A percentile compares a stretch with the other conserved stretches of the same genome.
Evolutionary conservation across 2,329 filamentous ascomycete genomes (phyloP).

Genomic region (Canariomyces notabilis): DNA sequence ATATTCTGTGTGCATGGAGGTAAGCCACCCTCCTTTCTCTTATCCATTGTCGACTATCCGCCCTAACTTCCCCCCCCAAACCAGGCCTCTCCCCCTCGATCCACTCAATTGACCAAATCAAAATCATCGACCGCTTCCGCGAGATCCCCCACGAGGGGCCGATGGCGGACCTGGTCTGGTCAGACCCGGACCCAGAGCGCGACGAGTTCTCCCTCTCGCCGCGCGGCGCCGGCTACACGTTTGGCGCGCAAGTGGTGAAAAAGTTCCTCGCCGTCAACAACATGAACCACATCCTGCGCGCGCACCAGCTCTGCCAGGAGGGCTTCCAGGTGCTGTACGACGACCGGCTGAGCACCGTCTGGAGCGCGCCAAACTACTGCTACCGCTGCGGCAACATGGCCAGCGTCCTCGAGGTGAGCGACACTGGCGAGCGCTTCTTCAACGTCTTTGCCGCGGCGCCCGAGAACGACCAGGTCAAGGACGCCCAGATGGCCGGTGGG

Average conservation of each 20-base stretch:
- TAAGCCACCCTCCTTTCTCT: constrained; percentile 29
- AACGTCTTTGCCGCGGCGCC: constrained; percentile 97
- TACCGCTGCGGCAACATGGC: constrained; percentile 97
- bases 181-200: constrained; percentile 91
- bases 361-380: constrained; percentile 96
- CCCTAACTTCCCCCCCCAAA: background rate
- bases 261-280: constrained; percentile 97
- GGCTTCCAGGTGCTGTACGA: constrained; percentile 97
- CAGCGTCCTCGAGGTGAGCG: constrained; percentile 92
- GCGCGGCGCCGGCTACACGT: constrained; percentile 91
- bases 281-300: constrained; percentile 95
- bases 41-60: background rate
- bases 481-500: constrained; percentile 67
- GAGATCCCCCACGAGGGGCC: constrained; percentile 98
- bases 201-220: constrained; percentile 96
- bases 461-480: constrained; percentile 88
- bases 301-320: constrained; percentile 98
- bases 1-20: constrained; percentile 98
- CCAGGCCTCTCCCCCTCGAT: constrained; percentile 79
- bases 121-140: constrained; percentile 97
- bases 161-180: constrained; percentile 99
- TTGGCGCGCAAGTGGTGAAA: constrained; percentile 94
- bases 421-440: constrained; percentile 88
- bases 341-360: constrained; percentile 89
- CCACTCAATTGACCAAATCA: constrained; percentile 98